Conservation (phyloP, 2,329 filamentous ascomycete species). For the Microsporum audouinii region DNA sequence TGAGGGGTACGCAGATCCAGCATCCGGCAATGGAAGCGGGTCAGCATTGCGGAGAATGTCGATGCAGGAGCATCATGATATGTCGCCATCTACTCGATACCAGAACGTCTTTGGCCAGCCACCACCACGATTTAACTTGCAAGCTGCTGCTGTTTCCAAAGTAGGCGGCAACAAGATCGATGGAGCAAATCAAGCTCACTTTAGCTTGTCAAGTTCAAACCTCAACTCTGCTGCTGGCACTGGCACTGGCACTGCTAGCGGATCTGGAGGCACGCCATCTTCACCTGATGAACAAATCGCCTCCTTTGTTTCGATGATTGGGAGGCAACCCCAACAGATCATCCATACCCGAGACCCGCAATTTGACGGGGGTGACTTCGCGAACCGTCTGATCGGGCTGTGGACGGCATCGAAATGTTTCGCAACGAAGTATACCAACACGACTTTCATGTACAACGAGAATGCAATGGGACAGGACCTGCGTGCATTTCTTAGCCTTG, state of each 20-base stretch:
- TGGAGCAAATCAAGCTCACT: not conserved
- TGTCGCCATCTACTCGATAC: constrained; percentile 4
- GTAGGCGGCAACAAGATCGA: no score
- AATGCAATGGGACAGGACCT: constrained; percentile 9
- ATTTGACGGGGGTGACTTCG: not conserved
- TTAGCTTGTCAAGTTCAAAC: not conserved
- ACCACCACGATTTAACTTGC: constrained; percentile 10
- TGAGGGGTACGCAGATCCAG: not conserved
- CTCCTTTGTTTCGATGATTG: not conserved
- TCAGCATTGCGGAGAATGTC: not conserved
- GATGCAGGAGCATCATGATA: not conserved
- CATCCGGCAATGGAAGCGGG: not conserved
- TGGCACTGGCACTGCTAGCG: not conserved
- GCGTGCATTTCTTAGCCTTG: constrained; percentile 17
- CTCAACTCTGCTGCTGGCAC: not conserved
- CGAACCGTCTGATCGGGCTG: constrained; percentile 9
- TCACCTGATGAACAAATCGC: not conserved
- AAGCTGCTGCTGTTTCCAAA: not conserved
- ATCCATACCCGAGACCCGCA: not conserved
- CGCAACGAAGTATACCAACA: constrained; percentile 7
- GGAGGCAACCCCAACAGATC: not conserved
- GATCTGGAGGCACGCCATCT: not conserved
- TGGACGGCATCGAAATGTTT: constrained; percentile 12
- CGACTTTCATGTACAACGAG: constrained; percentile 1
- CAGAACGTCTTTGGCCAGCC: constrained; percentile 13